These are phyloP conservation scores for Terfezia boudieri DNA, from an alignment of 495 filamentous ascomycete genomes.

Conservation along the genomic window DNA sequence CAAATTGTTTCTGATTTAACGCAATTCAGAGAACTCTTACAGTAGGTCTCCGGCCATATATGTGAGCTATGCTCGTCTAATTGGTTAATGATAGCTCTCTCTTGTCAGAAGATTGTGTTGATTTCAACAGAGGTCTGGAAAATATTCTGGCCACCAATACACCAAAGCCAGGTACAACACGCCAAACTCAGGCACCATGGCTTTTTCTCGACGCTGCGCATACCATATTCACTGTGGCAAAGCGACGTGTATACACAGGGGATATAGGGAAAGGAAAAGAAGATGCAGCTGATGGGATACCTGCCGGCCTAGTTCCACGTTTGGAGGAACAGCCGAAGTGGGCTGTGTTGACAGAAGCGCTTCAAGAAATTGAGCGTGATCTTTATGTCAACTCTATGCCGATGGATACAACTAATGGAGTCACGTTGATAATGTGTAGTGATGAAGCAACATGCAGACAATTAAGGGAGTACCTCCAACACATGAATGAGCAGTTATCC, in stretches of 20 bases:
- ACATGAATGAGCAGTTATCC: constrained; percentile 58
- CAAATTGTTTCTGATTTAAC: constrained; percentile 81
- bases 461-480: constrained; percentile 72
- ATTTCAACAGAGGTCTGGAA: constrained; percentile 76
- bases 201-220: constrained; percentile 89
- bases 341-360: constrained; percentile 59
- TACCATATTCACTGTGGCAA: constrained; percentile 79
- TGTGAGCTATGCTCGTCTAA: neutral
- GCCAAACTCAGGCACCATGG: constrained; percentile 84
- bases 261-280: constrained; percentile 29
- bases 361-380: constrained; percentile 86
- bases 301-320: constrained; percentile 59
- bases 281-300: constrained; percentile 25
- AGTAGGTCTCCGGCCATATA: constrained; percentile 25
- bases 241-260: constrained; percentile 67
- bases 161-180: constrained; percentile 67
- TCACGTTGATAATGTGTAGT: constrained; percentile 84
- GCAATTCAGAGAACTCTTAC: constrained; percentile 66
- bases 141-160: constrained; percentile 79
- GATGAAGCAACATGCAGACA: constrained; percentile 76
- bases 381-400: constrained; percentile 55
- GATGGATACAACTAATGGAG: constrained; percentile 70
- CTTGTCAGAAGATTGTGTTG: constrained; percentile 67
- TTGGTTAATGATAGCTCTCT: constrained; percentile 29
- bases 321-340: constrained; percentile 92